phyloP scores from a whole-genome alignment of 495 filamentous ascomycete genomes.

The Lasiosphaeris hirsuta region DNA sequence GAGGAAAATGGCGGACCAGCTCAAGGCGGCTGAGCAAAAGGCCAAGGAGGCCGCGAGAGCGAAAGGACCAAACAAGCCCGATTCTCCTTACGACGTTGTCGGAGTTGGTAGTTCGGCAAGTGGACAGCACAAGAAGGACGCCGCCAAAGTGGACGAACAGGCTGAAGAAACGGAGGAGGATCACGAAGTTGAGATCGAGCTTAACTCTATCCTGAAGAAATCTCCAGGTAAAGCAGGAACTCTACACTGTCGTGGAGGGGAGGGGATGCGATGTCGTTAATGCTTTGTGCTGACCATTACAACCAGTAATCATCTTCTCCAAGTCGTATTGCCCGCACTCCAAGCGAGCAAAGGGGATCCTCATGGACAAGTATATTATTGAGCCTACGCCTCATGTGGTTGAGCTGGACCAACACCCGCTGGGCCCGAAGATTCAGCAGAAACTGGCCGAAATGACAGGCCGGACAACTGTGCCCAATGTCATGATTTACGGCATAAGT shows the following conservation, averaged over 20 bases:
- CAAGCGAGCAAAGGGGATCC: slow-evolving; percentile 72
- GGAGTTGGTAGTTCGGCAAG: slow-evolving; percentile 58
- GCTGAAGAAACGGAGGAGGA: slow-evolving; percentile 55
- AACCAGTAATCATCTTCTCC: slow-evolving; percentile 85
- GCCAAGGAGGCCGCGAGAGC: slow-evolving; percentile 54
- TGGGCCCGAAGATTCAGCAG: slow-evolving; percentile 68
- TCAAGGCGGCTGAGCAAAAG: slow-evolving; percentile 50
- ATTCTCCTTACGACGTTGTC: slow-evolving; percentile 42
- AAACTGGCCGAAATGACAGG: slow-evolving; percentile 69
- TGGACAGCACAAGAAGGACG: slow-evolving; percentile 52
- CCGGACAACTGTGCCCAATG: slow-evolving; percentile 83
- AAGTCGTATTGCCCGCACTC: slow-evolving; percentile 91
- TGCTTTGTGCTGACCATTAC: slow-evolving; percentile 21
- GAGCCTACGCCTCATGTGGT: slow-evolving; percentile 80
- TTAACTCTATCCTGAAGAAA: slow-evolving; percentile 74
- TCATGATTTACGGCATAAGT: slow-evolving; percentile 81
- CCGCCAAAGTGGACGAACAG: slow-evolving; percentile 35
- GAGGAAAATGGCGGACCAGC: slow-evolving; percentile 41
- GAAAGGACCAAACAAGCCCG: slow-evolving; percentile 53
- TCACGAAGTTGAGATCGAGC: slow-evolving; percentile 54
- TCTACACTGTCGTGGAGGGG: not conserved
- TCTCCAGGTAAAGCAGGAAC: slow-evolving; percentile 64
- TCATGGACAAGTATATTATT: slow-evolving; percentile 79
- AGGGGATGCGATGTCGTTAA: not conserved
- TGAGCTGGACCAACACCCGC: slow-evolving; percentile 78